A percentile compares a stretch with the other conserved stretches of the same genome.
phyloP scores from a whole-genome alignment of 2,329 filamentous ascomycete species.

The Macroventuria anomochaeta region DNA sequence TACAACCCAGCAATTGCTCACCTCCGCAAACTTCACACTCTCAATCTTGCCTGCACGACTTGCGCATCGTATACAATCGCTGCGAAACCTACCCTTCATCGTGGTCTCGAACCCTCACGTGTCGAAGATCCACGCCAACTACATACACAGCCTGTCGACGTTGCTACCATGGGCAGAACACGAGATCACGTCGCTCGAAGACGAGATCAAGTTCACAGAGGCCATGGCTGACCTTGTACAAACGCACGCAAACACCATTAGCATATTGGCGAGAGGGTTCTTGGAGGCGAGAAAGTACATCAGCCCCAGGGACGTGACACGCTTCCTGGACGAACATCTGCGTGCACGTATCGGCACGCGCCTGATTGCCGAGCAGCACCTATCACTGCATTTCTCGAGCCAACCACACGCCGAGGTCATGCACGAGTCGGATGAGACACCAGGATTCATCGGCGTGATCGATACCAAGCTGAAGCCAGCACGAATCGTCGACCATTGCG shows the following conservation, averaged over 20 bases:
- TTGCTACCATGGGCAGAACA: conserved; percentile 82
- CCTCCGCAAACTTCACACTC: conserved; percentile 94
- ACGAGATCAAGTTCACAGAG: conserved; percentile 89
- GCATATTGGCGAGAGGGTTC: conserved; percentile 88
- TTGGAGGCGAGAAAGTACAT: conserved; percentile 94
- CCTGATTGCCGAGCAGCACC: conserved; percentile 94
- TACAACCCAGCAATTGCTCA: conserved; percentile 77
- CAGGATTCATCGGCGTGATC: conserved; percentile 89
- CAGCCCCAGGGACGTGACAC: conserved; percentile 78
- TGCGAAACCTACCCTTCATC: conserved; percentile 94
- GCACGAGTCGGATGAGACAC: conserved; percentile 51
- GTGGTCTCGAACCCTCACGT: conserved; percentile 98
- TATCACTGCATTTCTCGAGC: conserved; percentile 80
- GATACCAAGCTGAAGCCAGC: conserved; percentile 87
- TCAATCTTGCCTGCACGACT: conserved; percentile 89
- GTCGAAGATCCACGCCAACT: conserved; percentile 93
- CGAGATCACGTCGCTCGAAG: conserved; percentile 76
- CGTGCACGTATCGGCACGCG: conserved; percentile 92
- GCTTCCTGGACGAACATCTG: conserved; percentile 91
- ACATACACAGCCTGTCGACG: conserved; percentile 89
- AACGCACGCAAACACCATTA: conserved; percentile 93
- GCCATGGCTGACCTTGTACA: conserved; percentile 94
- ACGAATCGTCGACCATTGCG: conserved; percentile 80
- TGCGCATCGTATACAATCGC: conserved; percentile 89
- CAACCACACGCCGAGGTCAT: conserved; percentile 70